Base-by-base conservation (phyloP, 805 yeast genomes). In the Ogataea corticis region DNA sequence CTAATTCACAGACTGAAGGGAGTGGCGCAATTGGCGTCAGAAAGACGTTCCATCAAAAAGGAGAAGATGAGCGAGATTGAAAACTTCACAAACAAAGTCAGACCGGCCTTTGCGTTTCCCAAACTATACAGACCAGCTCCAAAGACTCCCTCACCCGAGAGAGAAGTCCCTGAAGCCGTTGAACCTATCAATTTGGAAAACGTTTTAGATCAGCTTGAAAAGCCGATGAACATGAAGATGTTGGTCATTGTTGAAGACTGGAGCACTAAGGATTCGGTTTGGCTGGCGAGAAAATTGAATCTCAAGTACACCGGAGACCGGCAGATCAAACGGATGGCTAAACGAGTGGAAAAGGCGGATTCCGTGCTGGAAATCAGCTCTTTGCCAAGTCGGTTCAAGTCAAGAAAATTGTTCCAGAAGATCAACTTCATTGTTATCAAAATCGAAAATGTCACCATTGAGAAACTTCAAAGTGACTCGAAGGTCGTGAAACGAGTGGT, bases 381-480 rank as follows among this genome's bases (percentile, higher is more conserved):
- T 17, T 62, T 80, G 33, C 79, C 81, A 1, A 67, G 64, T 13
- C 59, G 67, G 18, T 61, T 67, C 42, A 50, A 68, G 19, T 67
- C 68, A 19, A 65, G 65, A 25, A 61, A 61, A 7, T 67, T 67
- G 40, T 76, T 77, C 52, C 56, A 63, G 21, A 61, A 64, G 17
- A 59, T 75, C 4, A 67, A 74, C 1, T 70, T 77, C 42, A 43
- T 82, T 4, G 50, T 82, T 3, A 68, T 80, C 54, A 82, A 79
- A 51, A 70, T 82, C 50, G 86, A 86, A 2, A 54, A 73, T 18
- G 54, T 66, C 2, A 55, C 60, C 10, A 29, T 36, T 2, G 29
- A 46, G 11, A 49, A 53, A 15, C 41, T 57, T 21, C 23, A 37
- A 5, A 42, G 40, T 13, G 57, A 56, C 40, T 29, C 45, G 3